A percentile compares a stretch with the other conserved stretches of the same genome.
These are phyloP conservation scores for Backusella liffmaniae DNA, from an alignment of 192 early-diverging fungal species.

Conservation along the genomic window DNA sequence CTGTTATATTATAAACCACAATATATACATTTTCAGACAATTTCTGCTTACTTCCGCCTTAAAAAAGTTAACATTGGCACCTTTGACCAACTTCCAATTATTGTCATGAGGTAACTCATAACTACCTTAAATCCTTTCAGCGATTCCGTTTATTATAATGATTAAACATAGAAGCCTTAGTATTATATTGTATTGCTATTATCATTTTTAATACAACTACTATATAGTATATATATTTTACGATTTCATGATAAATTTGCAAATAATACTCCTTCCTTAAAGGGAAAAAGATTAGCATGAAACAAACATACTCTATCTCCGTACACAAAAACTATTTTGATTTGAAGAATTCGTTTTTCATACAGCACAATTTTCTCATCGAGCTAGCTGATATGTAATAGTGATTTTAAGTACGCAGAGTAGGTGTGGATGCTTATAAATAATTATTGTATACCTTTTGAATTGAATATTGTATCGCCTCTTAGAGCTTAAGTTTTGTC, in stretches of 20 bases:
- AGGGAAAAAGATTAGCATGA: neutral
- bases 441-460: neutral
- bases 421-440: neutral
- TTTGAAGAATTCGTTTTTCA: neutral
- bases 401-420: neutral
- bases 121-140: too few relatives aligned
- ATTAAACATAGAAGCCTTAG: too few relatives aligned
- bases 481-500: neutral
- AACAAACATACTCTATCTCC: neutral
- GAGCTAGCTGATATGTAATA: neutral
- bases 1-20: too few relatives aligned
- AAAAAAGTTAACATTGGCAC: too few relatives aligned
- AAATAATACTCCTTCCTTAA: neutral
- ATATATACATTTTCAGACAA: neutral
- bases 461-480: neutral
- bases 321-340: neutral
- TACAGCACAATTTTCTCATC: neutral
- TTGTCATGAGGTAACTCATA: too few relatives aligned
- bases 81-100: too few relatives aligned
- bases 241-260: too few relatives aligned
- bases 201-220: too few relatives aligned
- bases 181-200: too few relatives aligned
- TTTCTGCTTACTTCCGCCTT: neutral
- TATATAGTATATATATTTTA: too few relatives aligned
- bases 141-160: too few relatives aligned